These are phyloP conservation scores for Kodamaea anthophila DNA, from an alignment of 1,139 yeast genomes.

Conservation along the genomic window DNA sequence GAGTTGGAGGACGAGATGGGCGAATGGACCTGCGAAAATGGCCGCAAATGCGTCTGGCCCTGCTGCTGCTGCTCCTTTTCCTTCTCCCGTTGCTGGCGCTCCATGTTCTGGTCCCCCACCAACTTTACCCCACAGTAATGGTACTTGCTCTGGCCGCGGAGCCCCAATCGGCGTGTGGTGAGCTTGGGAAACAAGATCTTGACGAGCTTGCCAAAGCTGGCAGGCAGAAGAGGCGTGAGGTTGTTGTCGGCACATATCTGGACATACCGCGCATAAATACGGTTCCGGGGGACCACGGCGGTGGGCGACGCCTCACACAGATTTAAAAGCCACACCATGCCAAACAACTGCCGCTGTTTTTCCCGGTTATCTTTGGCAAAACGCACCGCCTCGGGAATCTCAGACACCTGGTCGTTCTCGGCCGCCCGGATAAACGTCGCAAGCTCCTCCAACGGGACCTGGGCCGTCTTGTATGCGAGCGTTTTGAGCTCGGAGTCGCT, in stretches of 20 bases:
- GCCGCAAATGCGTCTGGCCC: conserved; percentile 1
- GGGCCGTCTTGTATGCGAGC: conserved; percentile 39
- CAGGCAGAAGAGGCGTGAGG: conserved; percentile 73
- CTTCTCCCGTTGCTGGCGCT: conserved; percentile 8
- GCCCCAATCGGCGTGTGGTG: conserved; percentile 80
- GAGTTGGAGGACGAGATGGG: conserved; percentile 20
- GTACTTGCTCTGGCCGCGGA: conserved; percentile 83
- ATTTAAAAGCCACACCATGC: conserved; percentile 72
- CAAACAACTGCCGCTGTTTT: conserved; percentile 70
- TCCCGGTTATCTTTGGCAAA: conserved; percentile 34
- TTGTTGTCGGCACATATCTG: conserved; percentile 62
- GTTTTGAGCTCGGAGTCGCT: conserved; percentile 44
- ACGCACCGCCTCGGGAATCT: conserved; percentile 5
- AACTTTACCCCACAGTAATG: conserved; percentile 83
- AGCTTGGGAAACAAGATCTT: conserved; percentile 66
- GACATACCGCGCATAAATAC: conserved; percentile 76
- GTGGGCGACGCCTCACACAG: conserved; percentile 60
- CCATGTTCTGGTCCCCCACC: conserved; percentile 39
- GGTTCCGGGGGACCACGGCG: conserved; percentile 77
- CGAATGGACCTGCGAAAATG: conserved; percentile 14
- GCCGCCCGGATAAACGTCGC: conserved; percentile 44
- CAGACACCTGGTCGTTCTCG: conserved; percentile 28
- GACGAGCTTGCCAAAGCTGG: conserved; percentile 81
- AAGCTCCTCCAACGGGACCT: conserved; percentile 43
- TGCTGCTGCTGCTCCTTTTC: conserved; percentile 10